A percentile compares a stretch with the other conserved stretches of the same genome.
phyloP scores from a whole-genome alignment of 495 filamentous ascomycete species.

The Ramalina intermedia region DNA sequence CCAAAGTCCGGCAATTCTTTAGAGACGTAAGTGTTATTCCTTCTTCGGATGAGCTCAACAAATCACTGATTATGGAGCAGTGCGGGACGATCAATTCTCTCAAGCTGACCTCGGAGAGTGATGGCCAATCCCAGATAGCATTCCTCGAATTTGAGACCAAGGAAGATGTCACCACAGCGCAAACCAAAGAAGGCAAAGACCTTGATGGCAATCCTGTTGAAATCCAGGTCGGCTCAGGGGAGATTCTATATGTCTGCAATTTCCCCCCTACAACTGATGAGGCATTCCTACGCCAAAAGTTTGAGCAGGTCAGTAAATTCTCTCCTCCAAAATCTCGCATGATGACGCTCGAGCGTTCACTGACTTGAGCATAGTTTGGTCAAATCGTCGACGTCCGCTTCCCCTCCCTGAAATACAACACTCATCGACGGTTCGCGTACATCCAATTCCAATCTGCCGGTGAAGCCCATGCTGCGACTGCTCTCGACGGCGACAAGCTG shows the following conservation, averaged over 20 bases:
- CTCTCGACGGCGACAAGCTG: constrained; percentile 52
- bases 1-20: constrained; percentile 74
- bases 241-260: constrained; percentile 82
- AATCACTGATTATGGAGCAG: constrained; percentile 20
- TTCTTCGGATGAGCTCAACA: background rate
- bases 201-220: constrained; percentile 56
- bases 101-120: constrained; percentile 42
- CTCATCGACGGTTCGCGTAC: constrained; percentile 85
- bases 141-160: constrained; percentile 70
- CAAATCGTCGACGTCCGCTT: constrained; percentile 77
- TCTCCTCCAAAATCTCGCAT: background rate
- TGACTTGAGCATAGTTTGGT: constrained; percentile 41
- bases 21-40: constrained; percentile 41
- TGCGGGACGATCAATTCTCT: constrained; percentile 71
- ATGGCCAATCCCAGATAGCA: constrained; percentile 47
- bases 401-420: constrained; percentile 79
- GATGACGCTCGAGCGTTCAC: constrained; percentile 1
- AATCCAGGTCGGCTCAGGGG: constrained; percentile 54
- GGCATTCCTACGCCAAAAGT: constrained; percentile 58
- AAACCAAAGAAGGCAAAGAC: constrained; percentile 61
- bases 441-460: constrained; percentile 60
- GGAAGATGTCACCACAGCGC: constrained; percentile 68
- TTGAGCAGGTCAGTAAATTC: constrained; percentile 37
- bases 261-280: constrained; percentile 81
- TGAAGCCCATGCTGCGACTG: constrained; percentile 50